These are phyloP conservation scores for Neurospora tetraspora DNA, from an alignment of 495 filamentous ascomycete species.

Conservation along the genomic window DNA sequence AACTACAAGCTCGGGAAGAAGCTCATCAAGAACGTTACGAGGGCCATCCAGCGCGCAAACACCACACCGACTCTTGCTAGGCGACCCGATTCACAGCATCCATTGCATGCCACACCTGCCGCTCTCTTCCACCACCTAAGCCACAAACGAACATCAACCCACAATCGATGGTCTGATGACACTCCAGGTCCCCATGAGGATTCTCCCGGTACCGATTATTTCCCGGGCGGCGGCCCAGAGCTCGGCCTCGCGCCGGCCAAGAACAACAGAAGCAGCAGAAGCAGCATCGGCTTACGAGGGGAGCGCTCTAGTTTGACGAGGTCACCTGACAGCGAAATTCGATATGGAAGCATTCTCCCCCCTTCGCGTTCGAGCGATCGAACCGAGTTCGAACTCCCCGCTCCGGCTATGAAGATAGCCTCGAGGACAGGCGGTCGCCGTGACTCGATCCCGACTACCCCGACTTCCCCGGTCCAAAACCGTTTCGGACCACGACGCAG, in stretches of 20 bases:
- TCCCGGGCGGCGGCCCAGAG: background rate
- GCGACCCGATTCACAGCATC: constrained; percentile 9
- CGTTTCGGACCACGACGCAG: constrained; percentile 15
- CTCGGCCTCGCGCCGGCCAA: background rate
- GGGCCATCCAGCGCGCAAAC: constrained; percentile 56
- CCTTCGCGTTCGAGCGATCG: constrained; percentile 40
- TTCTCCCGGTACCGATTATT: background rate
- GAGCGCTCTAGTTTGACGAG: constrained; percentile 25
- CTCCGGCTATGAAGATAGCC: constrained; percentile 56
- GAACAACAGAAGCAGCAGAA: background rate
- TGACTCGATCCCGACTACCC: background rate
- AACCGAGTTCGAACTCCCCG: constrained; percentile 54
- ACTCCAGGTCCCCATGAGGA: background rate
- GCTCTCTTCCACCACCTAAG: constrained; percentile 3
- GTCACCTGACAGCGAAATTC: constrained; percentile 24
- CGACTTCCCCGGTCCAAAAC: constrained; percentile 3
- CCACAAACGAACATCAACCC: background rate
- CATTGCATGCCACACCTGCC: constrained; percentile 12
- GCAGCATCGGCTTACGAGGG: constrained; percentile 4
- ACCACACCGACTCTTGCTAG: constrained; percentile 34
- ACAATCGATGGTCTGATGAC: background rate
- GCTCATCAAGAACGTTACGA: constrained; percentile 69
- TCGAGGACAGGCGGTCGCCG: constrained; percentile 24
- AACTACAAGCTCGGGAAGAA: constrained; percentile 93
- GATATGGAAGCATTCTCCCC: constrained; percentile 69